phyloP scores from a whole-genome alignment of 148 eudicot species.

The Chenopodium berlandieri region DNA sequence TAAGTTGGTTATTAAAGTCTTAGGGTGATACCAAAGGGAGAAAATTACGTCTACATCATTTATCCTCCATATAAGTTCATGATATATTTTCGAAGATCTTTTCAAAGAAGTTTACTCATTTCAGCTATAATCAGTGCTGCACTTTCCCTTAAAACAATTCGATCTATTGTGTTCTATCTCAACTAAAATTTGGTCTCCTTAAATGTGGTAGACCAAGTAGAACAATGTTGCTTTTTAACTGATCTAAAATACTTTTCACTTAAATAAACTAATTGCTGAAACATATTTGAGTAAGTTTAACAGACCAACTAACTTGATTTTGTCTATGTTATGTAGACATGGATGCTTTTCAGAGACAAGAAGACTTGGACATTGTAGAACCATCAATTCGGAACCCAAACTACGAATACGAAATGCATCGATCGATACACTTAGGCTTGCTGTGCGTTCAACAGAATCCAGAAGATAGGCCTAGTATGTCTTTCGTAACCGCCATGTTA shows the following conservation, averaged over 20 bases:
- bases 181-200: no score
- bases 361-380: constrained; percentile 10
- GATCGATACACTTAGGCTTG: constrained; percentile 16
- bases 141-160: no score
- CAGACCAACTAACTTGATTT: not conserved
- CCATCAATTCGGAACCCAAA: not conserved
- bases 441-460: constrained; percentile 31
- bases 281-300: not conserved
- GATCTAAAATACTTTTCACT: no score
- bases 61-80: no score
- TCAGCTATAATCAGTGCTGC: not conserved
- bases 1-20: no score
- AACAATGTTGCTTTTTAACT: not conserved
- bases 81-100: no score
- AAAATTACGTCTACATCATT: no score
- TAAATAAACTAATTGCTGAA: no score
- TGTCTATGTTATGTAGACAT: constrained; percentile 8
- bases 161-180: no score
- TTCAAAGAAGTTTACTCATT: no score
- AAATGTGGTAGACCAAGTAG: no score
- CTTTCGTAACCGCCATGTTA: constrained; percentile 24
- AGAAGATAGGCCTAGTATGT: constrained; percentile 29
- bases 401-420: not conserved
- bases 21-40: no score
- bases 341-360: constrained; percentile 14